Percentiles rank a stretch among this genome's conserved stretches.
Conservation (phyloP, 768 basidiomycete genomes). For the Leccinum arenicola region DNA sequence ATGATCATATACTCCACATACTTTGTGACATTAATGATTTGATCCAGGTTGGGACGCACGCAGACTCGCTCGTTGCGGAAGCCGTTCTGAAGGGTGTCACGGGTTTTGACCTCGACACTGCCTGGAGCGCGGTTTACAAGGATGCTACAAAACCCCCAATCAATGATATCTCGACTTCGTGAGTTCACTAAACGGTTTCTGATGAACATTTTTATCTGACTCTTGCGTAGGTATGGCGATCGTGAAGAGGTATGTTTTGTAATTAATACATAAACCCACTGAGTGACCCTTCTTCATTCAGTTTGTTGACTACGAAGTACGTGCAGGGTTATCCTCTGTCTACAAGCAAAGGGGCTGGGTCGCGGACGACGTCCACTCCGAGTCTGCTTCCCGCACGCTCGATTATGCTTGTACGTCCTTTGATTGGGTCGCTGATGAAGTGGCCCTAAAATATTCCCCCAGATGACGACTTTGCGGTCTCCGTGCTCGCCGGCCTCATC, state of each 20-base stretch:
- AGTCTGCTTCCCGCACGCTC: slow-evolving; percentile 74
- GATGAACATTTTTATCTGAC: background rate
- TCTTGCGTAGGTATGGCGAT: slow-evolving; percentile 54
- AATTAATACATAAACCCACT: background rate
- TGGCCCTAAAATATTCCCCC: background rate
- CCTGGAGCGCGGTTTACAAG: slow-evolving; percentile 75
- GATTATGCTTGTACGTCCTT: slow-evolving; percentile 67
- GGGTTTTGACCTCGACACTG: slow-evolving; percentile 59
- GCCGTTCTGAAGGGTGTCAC: slow-evolving; percentile 64
- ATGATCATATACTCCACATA: background rate
- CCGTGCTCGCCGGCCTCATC: slow-evolving; percentile 55
- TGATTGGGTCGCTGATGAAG: background rate
- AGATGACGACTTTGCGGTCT: slow-evolving; percentile 81
- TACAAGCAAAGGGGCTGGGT: slow-evolving; percentile 73
- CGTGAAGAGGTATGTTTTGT: slow-evolving; percentile 56
- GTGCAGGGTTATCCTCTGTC: slow-evolving; percentile 71
- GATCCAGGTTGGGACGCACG: slow-evolving; percentile 68
- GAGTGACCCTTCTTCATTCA: slow-evolving; percentile 23
- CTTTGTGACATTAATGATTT: background rate
- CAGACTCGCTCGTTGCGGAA: slow-evolving; percentile 74
- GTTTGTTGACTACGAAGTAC: slow-evolving; percentile 77
- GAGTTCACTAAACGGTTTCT: slow-evolving; percentile 14
- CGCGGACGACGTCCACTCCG: slow-evolving; percentile 74
- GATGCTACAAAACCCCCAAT: slow-evolving; percentile 64
- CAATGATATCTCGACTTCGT: slow-evolving; percentile 52